Base-by-base conservation (phyloP, 768 basidiomycete species). In the Auriscalpium orientale region DNA sequence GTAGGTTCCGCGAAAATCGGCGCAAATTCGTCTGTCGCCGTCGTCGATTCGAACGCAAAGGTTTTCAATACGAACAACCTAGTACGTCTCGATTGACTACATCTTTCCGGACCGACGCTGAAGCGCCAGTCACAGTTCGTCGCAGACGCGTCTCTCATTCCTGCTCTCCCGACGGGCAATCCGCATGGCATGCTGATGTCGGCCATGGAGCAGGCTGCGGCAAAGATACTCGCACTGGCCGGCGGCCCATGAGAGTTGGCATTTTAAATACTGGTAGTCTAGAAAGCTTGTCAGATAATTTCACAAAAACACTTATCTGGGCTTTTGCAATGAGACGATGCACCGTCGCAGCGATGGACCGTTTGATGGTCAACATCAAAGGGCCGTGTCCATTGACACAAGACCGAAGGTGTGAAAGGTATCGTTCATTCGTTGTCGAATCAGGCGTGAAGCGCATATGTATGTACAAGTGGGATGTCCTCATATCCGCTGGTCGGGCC, bases 41-140 rank as follows among this genome's bases (percentile, higher is more conserved):
- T 85, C 21, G 82, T 85, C 18, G 83, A 84, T 58, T 66, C 74
- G 56, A 82, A 84, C 64, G 69, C 75, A 11, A 80, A 81, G 64
- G 85, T 85, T 50, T 72, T 69, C 61, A 67, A 68, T 63, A 72
- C 74, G 33, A 70, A 74, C 67, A 72, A 72, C 57, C 54, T 73
- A 61, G 70, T 70, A 47, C 20, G 9, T 35, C 58, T 50, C 33
- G n/a, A 20, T 28, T 51, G 15, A 15, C 48, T 40, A 22, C 4
- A 4, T 12, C 33, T 56, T 33, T 35, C 46, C 18, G 36, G n/a
- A 48, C 51, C 37, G 43, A 54, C 5, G 69, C 70, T 49, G 68
- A 70, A 55, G n/a, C 78, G 77, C 4, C 72, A 74, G 60, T 78
- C 75, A 59, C 67, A 83, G 58, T 83, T 83, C 66, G 67, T 84